Conservation (phyloP, 495 filamentous ascomycete genomes). For the Trichoderma reesei region DNA sequence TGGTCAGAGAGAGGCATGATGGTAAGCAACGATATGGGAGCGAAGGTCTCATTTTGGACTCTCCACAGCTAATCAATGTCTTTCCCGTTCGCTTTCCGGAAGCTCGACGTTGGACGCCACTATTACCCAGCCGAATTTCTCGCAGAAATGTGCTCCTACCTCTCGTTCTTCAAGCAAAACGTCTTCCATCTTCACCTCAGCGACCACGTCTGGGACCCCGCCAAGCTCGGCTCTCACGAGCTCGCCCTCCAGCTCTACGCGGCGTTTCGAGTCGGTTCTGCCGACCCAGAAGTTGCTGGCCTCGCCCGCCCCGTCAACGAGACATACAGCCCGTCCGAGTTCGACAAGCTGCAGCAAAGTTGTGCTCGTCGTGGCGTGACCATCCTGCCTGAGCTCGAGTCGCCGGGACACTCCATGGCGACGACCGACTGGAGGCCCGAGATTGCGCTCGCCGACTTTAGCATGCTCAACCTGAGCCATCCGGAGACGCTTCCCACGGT, state of each 20-base stretch:
- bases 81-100: neutral
- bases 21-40: constrained; percentile 5
- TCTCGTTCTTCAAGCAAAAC: constrained; percentile 46
- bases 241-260: constrained; percentile 43
- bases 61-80: neutral
- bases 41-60: neutral
- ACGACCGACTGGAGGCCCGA: constrained; percentile 50
- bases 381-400: constrained; percentile 46
- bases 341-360: constrained; percentile 41
- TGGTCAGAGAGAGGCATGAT: constrained; percentile 42
- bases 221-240: constrained; percentile 42
- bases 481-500: constrained; percentile 44
- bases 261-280: constrained; percentile 40
- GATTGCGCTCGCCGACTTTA: constrained; percentile 38
- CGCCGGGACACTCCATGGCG: constrained; percentile 42
- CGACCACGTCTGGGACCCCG: constrained; percentile 41
- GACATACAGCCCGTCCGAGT: constrained; percentile 36
- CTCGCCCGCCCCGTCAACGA: constrained; percentile 40
- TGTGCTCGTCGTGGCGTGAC: constrained; percentile 44
- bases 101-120: constrained; percentile 44
- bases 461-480: constrained; percentile 45
- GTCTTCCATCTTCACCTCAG: constrained; percentile 50
- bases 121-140: constrained; percentile 45
- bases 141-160: constrained; percentile 48
- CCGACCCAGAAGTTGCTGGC: constrained; percentile 28